These are phyloP conservation scores for Lepidopterella palustris DNA, from an alignment of 495 filamentous ascomycete genomes.

Conservation along the genomic window DNA sequence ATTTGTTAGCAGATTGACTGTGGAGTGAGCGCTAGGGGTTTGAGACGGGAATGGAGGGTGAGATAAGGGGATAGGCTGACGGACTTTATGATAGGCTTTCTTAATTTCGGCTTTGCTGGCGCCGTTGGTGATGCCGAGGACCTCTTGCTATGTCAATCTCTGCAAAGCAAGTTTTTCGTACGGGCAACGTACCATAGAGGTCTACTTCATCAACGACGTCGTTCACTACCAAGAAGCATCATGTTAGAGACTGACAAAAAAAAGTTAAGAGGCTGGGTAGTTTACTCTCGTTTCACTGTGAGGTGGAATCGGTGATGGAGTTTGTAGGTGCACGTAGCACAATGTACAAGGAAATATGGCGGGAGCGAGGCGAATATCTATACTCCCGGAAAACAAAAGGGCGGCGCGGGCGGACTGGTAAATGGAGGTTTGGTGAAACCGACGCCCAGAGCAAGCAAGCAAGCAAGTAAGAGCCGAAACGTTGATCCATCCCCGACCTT, in stretches of 20 bases:
- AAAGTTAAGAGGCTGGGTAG: neutral
- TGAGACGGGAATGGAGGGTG: neutral
- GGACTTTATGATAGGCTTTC: conserved; percentile 94
- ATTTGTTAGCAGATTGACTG: neutral
- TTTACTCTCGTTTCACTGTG: no score
- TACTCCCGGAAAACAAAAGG: no score
- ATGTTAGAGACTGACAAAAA: neutral
- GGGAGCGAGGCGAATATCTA: no score
- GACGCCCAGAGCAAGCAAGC: neutral
- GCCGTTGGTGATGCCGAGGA: conserved; percentile 64
- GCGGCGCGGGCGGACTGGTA: no score
- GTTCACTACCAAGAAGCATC: conserved; percentile 9
- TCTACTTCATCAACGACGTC: conserved; percentile 48
- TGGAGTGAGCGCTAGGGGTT: no score
- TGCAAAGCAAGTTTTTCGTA: conserved; percentile 4
- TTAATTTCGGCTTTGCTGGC: conserved; percentile 83
- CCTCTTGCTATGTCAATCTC: conserved; percentile 45
- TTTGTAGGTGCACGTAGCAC: neutral
- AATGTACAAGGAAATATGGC: neutral
- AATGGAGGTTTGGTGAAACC: neutral
- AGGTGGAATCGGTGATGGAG: no score
- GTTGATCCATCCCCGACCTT: neutral
- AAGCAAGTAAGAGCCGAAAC: neutral
- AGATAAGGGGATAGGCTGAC: conserved; percentile 18
- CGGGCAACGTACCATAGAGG: conserved; percentile 56